A percentile compares a stretch with the other conserved stretches of the same genome.
These are phyloP conservation scores for Phytopythium montanum DNA, from an alignment of 352 stramenopile species.

Conservation along the genomic window DNA sequence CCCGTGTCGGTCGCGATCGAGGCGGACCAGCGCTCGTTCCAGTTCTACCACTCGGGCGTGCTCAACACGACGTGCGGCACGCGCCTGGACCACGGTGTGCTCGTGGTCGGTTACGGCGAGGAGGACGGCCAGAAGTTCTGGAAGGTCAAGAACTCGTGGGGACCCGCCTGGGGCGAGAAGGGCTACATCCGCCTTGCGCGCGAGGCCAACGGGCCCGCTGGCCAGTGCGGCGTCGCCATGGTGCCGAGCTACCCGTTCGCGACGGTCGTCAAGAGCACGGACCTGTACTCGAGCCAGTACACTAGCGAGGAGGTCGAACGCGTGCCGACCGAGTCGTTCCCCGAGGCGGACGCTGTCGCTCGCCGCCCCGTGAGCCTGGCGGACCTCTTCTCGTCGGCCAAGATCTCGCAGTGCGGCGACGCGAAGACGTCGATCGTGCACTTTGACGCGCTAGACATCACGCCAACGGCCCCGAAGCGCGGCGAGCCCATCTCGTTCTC, in stretches of 20 bases:
- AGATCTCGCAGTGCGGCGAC: constrained; percentile 81
- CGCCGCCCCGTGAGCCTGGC: constrained; percentile 25
- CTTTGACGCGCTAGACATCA: constrained; percentile 70
- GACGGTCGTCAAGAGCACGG: constrained; percentile 27
- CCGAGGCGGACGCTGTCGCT: constrained; percentile 19
- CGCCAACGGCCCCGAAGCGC: constrained; percentile 57
- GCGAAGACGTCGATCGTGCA: constrained; percentile 51
- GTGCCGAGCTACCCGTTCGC: constrained; percentile 70
- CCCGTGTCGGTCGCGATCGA: constrained; percentile 95
- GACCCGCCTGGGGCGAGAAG: constrained; percentile 87
- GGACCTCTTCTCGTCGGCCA: constrained; percentile 58
- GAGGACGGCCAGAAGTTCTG: constrained; percentile 87
- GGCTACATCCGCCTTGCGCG: constrained; percentile 93
- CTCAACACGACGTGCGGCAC: constrained; percentile 80
- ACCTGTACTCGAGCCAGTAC: background rate
- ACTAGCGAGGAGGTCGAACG: background rate
- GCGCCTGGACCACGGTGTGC: constrained; percentile 97
- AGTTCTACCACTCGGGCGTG: constrained; percentile 97
- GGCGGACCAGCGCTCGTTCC: constrained; percentile 92
- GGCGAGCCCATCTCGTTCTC: constrained; percentile 73
- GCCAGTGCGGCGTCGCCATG: constrained; percentile 75
- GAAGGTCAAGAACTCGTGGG: constrained; percentile 99
- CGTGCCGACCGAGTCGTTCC: constrained; percentile 23
- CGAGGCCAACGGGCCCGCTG: constrained; percentile 34
- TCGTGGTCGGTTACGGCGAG: constrained; percentile 95